Base-by-base conservation (phyloP, 495 filamentous ascomycete genomes). In the Thermochaetoides thermophila region DNA sequence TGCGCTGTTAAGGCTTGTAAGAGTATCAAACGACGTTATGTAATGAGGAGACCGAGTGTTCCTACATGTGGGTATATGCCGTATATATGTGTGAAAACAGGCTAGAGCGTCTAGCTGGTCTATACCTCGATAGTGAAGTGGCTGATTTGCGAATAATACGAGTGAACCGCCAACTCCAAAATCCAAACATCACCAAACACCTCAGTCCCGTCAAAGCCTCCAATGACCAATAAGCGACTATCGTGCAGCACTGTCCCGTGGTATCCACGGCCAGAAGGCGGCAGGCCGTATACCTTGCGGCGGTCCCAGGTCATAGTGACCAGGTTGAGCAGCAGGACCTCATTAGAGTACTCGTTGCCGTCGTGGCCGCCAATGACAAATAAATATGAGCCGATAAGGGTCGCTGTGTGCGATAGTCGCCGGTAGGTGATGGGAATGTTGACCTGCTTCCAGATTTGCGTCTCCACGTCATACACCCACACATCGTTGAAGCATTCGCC, bases 251-350 rank as follows among this genome's bases (percentile, higher is more conserved):
- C 64, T 1, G 73, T 61, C 28, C 69, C 71, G 50, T 78, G 73
- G 44, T 78, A 78, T 0, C 73, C 73, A 19, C 73, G 48, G 8
- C 69, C 68, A 51, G 56, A 71, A 1, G 73, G 74, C 5, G 69
- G 64, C 27, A 65, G 48, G n/a, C 73, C 73, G 48, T 77, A 77
- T 14, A 76, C 68, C 30, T 56, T 64, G 29, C 73, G 57, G 48
- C 56, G 62, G 38, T 78, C 73, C 73, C 73, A 78, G 18, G 67
- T 59, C 73, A 78, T 78, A 19, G 73, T 78, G 23, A 77, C 73
- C 20, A 78, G 54, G 48, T 78, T 78, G 23, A 78, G 56, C 28
- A 76, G 53, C 37, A 78, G 54, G 31, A 78, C 69, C 34, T 78
- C 73, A 43, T 69, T 70, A 23, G 61, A 68, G 51, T 78, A 78